Base-by-base conservation (phyloP, 192 early-diverging fungal species). In the Phlyctochytrium bullatum region DNA sequence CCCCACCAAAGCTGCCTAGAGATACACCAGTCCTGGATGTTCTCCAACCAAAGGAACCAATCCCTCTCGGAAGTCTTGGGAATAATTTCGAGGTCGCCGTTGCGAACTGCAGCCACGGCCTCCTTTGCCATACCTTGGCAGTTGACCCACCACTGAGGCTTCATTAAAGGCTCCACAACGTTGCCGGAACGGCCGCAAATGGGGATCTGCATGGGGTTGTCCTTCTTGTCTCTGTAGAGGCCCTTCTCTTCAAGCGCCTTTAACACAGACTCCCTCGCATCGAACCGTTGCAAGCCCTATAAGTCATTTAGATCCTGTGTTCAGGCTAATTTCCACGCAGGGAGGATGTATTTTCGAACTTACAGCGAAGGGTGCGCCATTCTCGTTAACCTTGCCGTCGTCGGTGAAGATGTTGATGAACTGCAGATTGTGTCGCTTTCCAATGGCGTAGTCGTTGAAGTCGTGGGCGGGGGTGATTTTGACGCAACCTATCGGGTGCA, bases 1-100 rank as follows among this genome's bases (percentile, higher is more conserved):
- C 97, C 97, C 97, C 97, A 99, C 97, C 97, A 99, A 54, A 99
- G 84, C 79, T 99, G 97, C 64, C 97, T 90, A 12, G 94, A 98
- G 47, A 98, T 90, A 69, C 97, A 99, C 97, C 97, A 99, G 76
- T 97, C 95, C 69, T 95, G 91, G 73, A 94, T 93, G 81, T 92
- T 91, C 50, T 85, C 89, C 68, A 99, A 83, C 97, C 95, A 97
- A 64, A 87, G 82, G 89, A 92, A 99, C 92, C 91, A 99, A 36
- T 99, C 95, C 61, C 80, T 90, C 72, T 97, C 92, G 2, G 92
- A 93, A 14, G 87, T 79, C 69, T 86, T 79, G 40, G 97, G 97
- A 36, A 73, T 61, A 65, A 99, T 99, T 71, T 86, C 81, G 34
- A 99, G 76, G 51, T 89, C 83, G 23, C 92, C 94, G 47, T 88